Evolutionary conservation across 768 basidiomycete species (phyloP).

Genomic region (Suillus weaverae): DNA sequence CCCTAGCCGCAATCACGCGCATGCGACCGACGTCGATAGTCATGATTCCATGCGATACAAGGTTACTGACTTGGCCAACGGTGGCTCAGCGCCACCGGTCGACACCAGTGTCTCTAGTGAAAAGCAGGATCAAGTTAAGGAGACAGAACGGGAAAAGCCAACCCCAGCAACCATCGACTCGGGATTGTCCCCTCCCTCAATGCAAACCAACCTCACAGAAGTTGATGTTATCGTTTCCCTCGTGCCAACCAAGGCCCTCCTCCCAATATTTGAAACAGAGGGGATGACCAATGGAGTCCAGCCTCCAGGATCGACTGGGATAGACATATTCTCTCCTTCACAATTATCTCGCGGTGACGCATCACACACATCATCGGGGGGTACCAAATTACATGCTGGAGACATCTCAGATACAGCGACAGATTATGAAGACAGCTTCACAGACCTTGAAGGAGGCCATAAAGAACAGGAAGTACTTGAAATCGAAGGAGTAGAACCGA

Average conservation of each 20-base stretch:
- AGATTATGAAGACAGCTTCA: constrained; percentile 32
- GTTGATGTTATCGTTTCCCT: constrained; percentile 37
- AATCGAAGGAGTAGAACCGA: constrained; percentile 49
- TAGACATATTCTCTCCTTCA: constrained; percentile 7
- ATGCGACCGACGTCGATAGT: constrained; percentile 38
- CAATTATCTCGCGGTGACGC: neutral
- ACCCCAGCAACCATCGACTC: constrained; percentile 2
- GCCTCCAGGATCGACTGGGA: constrained; percentile 72
- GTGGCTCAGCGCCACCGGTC: constrained; percentile 13
- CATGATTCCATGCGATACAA: neutral
- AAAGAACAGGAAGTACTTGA: constrained; percentile 67
- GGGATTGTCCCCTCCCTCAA: neutral
- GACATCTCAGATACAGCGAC: neutral
- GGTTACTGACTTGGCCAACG: neutral
- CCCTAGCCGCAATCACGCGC: constrained; percentile 37
- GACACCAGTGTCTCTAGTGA: constrained; percentile 18
- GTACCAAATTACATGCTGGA: constrained; percentile 12
- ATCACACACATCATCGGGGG: constrained; percentile 8
- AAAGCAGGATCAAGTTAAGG: constrained; percentile 21
- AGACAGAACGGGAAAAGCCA: constrained; percentile 37
- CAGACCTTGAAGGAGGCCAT: constrained; percentile 52
- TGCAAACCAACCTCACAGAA: constrained; percentile 18
- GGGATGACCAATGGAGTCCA: constrained; percentile 88
- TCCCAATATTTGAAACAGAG: constrained; percentile 70
- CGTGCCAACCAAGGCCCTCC: constrained; percentile 39